Conservation (phyloP, 176 grass and related monocot species). For the Oryza brachyantha region DNA sequence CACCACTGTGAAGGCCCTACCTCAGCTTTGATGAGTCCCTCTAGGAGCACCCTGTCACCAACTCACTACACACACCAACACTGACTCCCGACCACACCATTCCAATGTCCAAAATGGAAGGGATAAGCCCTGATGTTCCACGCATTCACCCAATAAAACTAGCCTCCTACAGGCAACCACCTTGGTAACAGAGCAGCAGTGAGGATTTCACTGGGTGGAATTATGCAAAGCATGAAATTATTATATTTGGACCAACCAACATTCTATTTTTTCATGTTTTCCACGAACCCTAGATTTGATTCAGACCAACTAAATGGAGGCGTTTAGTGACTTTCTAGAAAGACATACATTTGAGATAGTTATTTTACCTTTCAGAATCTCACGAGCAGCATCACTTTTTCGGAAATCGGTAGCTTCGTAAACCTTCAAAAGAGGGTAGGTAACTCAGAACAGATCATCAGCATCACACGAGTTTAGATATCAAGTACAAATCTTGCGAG, state of each 20-base stretch:
- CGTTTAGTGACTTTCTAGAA: background rate
- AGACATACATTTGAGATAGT: background rate
- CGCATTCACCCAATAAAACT: background rate
- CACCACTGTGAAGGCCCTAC: background rate
- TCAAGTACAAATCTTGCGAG: background rate
- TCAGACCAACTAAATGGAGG: background rate
- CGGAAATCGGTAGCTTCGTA: slow-evolving; percentile 43
- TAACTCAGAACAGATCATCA: slow-evolving; percentile 26
- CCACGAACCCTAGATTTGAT: background rate
- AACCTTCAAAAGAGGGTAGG: slow-evolving; percentile 29
- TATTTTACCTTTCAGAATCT: slow-evolving; percentile 53
- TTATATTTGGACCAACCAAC: background rate
- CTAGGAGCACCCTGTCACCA: background rate
- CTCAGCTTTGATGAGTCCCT: background rate
- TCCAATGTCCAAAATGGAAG: background rate
- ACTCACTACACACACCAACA: background rate
- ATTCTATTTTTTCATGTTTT: background rate
- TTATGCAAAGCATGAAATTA: background rate
- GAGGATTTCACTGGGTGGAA: background rate
- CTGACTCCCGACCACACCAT: background rate
- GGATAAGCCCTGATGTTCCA: background rate
- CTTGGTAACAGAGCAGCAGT: background rate
- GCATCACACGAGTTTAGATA: background rate
- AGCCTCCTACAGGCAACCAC: background rate
- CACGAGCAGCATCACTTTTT: slow-evolving; percentile 39